These are phyloP conservation scores for Luffa aegyptiaca DNA, from an alignment of 306 rosid species.

Conservation along the genomic window DNA sequence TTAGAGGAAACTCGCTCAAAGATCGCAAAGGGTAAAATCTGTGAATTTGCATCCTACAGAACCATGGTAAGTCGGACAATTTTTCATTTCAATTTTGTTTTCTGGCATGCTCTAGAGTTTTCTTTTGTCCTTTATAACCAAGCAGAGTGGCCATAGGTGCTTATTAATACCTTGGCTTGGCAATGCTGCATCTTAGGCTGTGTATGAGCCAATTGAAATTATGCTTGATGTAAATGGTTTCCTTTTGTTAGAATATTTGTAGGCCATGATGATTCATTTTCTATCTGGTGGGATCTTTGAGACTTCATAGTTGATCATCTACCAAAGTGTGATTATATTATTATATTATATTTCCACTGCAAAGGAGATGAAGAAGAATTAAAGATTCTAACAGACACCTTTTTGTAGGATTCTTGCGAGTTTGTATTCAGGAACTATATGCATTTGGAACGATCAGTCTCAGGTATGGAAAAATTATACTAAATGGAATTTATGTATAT, in stretches of 20 bases:
- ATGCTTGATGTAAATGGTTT: background rate
- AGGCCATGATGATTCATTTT: background rate
- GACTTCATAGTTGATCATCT: background rate
- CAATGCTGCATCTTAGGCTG: background rate
- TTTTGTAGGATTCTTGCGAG: constrained; percentile 83
- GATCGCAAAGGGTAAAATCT: constrained; percentile 77
- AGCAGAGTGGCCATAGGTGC: background rate
- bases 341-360: background rate
- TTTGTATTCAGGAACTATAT: constrained; percentile 90
- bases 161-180: background rate
- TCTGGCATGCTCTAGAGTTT: constrained; percentile 2
- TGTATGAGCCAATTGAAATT: background rate
- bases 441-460: constrained; percentile 90
- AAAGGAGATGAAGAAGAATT: background rate
- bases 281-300: background rate
- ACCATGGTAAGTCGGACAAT: constrained; percentile 73
- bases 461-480: constrained; percentile 37
- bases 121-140: background rate
- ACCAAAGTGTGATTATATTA: background rate
- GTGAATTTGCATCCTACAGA: constrained; percentile 99
- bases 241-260: background rate
- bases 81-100: background rate
- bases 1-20: constrained; percentile 56
- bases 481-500: background rate
- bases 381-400: background rate